Evolutionary conservation across 2,329 filamentous ascomycete genomes (phyloP).

Genomic region (Cytospora leucostoma): DNA sequence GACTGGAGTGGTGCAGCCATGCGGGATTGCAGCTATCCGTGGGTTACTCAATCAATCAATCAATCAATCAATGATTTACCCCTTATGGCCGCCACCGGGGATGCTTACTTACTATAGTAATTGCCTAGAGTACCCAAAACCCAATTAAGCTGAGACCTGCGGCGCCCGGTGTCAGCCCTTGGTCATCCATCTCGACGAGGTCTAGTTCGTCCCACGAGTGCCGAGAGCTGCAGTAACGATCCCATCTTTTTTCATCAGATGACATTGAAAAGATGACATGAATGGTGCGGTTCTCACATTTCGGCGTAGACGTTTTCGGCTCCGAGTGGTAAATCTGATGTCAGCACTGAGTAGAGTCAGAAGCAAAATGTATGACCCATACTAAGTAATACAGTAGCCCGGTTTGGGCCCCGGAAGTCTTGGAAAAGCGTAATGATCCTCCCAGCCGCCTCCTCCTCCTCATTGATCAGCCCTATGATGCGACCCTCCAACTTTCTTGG

Average conservation of each 20-base stretch:
- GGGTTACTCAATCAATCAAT: background rate
- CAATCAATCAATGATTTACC: background rate
- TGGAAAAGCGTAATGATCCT: slow-evolving; percentile 6
- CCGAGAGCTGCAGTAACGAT: slow-evolving; percentile 10
- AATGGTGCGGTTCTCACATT: background rate
- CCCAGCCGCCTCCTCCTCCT: too few species aligned
- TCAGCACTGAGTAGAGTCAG: slow-evolving; percentile 3
- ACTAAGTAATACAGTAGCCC: background rate
- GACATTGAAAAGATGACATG: background rate
- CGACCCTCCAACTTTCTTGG: slow-evolving; percentile 1
- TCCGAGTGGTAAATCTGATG: slow-evolving; percentile 6
- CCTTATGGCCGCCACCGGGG: background rate
- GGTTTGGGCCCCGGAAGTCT: background rate
- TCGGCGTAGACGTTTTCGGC: background rate
- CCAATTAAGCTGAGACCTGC: background rate
- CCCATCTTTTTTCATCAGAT: background rate
- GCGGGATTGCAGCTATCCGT: background rate
- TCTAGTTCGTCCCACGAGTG: background rate
- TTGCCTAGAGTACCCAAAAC: background rate
- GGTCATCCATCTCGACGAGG: background rate
- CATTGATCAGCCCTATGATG: slow-evolving; percentile 10
- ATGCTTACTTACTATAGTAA: background rate
- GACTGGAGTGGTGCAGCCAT: slow-evolving; percentile 7
- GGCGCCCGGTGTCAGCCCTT: background rate
- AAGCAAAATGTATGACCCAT: background rate